phyloP scores from a whole-genome alignment of 495 filamentous ascomycete genomes.

The Ascobolus immersus region DNA sequence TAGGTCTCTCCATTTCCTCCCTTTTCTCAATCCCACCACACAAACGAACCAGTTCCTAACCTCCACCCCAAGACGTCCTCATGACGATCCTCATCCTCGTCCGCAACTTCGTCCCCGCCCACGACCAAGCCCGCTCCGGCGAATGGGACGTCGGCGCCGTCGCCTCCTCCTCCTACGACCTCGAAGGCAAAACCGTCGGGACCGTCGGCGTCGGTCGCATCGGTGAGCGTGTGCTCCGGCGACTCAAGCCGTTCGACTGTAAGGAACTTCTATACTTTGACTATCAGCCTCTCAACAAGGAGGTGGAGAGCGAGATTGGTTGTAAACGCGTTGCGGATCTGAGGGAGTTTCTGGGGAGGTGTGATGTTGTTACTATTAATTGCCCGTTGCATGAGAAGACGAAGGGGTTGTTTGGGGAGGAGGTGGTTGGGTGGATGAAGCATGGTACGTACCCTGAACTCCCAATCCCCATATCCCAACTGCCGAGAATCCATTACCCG shows the following conservation, averaged over 20 bases:
- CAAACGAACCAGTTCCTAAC: conserved; percentile 1
- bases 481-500: not conserved
- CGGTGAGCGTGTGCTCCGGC: conserved; percentile 86
- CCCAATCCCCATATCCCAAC: no score
- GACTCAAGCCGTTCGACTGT: conserved; percentile 93
- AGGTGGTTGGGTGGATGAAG: conserved; percentile 99
- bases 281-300: conserved; percentile 74
- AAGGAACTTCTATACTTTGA: conserved; percentile 99
- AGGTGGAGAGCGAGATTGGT: conserved; percentile 89
- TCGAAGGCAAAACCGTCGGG: conserved; percentile 92
- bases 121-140: conserved; percentile 69
- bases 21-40: not conserved
- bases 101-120: conserved; percentile 93
- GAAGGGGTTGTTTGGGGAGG: conserved; percentile 90
- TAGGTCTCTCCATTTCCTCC: not conserved
- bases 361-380: conserved; percentile 98
- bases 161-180: conserved; percentile 92
- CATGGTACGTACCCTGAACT: conserved; percentile 28
- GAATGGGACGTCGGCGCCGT: conserved; percentile 91
- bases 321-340: conserved; percentile 64
- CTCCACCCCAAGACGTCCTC: conserved; percentile 41
- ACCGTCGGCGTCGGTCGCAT: conserved; percentile 95
- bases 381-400: conserved; percentile 98
- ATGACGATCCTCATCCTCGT: conserved; percentile 96
- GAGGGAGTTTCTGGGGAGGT: conserved; percentile 88